Evolutionary conservation across 2,329 filamentous ascomycete species (phyloP).

Genomic region (Elsinoe necatrix): DNA sequence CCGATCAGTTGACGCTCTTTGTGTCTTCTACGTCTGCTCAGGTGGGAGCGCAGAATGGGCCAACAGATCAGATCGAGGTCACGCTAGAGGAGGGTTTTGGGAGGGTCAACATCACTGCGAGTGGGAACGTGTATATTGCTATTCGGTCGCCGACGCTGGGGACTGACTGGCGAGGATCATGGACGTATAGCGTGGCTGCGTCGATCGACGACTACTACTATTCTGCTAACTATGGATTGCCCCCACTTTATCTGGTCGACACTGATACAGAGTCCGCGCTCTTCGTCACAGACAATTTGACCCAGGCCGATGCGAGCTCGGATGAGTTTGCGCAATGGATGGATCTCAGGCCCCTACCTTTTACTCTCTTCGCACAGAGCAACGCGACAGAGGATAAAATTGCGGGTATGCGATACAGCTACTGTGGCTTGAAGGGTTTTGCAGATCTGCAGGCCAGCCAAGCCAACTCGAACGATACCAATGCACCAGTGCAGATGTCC

Average conservation of each 20-base stretch:
- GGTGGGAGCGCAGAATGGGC: conserved; percentile 10
- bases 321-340: conserved; percentile 48
- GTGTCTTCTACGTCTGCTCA: conserved; percentile 53
- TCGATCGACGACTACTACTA: conserved; percentile 76
- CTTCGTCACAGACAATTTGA: conserved; percentile 68
- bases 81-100: conserved; percentile 62
- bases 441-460: conserved; percentile 48
- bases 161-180: conserved; percentile 53
- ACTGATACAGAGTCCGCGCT: conserved; percentile 73
- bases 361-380: conserved; percentile 66
- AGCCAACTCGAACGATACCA: conserved; percentile 35
- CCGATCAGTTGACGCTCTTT: conserved; percentile 67
- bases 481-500: conserved; percentile 36
- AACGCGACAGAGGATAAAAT: conserved; percentile 52
- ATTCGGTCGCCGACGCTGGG: conserved; percentile 62
- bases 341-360: conserved; percentile 50
- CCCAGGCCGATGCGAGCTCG: conserved; percentile 39
- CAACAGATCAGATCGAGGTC: conserved; percentile 38
- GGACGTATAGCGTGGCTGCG: conserved; percentile 72
- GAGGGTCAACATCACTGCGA: conserved; percentile 53
- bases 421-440: conserved; percentile 65
- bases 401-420: conserved; percentile 66
- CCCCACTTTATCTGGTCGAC: conserved; percentile 70
- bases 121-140: conserved; percentile 64
- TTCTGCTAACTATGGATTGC: conserved; percentile 45